phyloP scores from a whole-genome alignment of 192 early-diverging fungal genomes.

The Mortierella antarctica region DNA sequence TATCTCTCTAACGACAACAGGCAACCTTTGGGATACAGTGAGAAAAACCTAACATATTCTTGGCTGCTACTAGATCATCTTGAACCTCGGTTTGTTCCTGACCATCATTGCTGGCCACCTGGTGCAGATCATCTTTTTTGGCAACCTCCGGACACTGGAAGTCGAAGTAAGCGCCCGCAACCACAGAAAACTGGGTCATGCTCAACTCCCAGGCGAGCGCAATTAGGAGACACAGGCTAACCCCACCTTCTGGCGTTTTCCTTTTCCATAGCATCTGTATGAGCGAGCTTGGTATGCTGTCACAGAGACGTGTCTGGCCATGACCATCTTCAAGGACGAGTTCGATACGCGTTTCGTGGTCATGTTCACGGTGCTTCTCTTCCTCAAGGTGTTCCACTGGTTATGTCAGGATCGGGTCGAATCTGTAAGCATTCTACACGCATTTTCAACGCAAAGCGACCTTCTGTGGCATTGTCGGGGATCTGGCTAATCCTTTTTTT shows the following conservation, averaged over 20 bases:
- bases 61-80: slow-evolving; percentile 65
- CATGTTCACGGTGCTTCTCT: slow-evolving; percentile 88
- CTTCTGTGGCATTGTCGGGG: not conserved
- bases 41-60: not conserved
- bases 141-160: slow-evolving; percentile 89
- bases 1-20: not conserved
- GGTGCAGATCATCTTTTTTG: slow-evolving; percentile 90
- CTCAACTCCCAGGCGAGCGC: no score
- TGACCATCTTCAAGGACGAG: slow-evolving; percentile 96
- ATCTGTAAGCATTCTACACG: slow-evolving; percentile 63
- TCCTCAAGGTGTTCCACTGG: slow-evolving; percentile 98
- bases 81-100: slow-evolving; percentile 83
- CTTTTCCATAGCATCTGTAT: slow-evolving; percentile 83
- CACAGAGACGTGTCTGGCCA: slow-evolving; percentile 95
- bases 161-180: slow-evolving; percentile 78
- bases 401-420: slow-evolving; percentile 91
- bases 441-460: not conserved
- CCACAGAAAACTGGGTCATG: not conserved
- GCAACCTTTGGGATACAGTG: not conserved
- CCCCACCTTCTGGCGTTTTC: not conserved
- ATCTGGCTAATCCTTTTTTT: not conserved
- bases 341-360: slow-evolving; percentile 89
- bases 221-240: not conserved
- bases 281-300: slow-evolving; percentile 98
- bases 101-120: slow-evolving; percentile 83